phyloP scores from a whole-genome alignment of 2,329 filamentous ascomycete species.

The Cephalotrichum gorgonifer region DNA sequence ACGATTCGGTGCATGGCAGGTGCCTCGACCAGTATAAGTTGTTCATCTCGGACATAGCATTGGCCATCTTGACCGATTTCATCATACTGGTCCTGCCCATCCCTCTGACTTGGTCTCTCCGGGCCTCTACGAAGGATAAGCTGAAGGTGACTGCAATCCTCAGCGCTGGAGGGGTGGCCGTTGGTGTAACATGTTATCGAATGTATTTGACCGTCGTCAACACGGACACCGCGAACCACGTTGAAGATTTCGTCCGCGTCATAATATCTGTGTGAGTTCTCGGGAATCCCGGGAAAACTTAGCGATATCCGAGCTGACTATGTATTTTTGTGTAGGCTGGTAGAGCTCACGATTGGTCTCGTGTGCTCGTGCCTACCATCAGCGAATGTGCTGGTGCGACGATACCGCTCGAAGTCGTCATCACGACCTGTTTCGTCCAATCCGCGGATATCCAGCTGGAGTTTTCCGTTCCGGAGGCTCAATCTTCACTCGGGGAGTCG shows the following conservation, averaged over 20 bases:
- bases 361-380: not conserved
- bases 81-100: slow-evolving; percentile 22
- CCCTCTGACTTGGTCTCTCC: slow-evolving; percentile 18
- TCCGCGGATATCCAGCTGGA: too few species aligned
- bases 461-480: too few species aligned
- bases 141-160: slow-evolving; percentile 20
- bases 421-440: too few species aligned
- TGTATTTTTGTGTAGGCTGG: not conserved
- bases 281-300: not conserved
- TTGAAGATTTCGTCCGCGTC: not conserved
- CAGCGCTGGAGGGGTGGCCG: slow-evolving; percentile 18
- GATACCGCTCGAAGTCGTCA: too few species aligned
- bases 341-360: not conserved
- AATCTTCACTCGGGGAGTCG: too few species aligned
- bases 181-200: slow-evolving; percentile 17
- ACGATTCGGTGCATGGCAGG: slow-evolving; percentile 9
- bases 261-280: not conserved
- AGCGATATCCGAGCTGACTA: not conserved
- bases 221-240: not conserved
- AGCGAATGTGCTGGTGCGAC: not conserved
- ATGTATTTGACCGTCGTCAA: not conserved
- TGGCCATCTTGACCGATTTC: slow-evolving; percentile 21
- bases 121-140: slow-evolving; percentile 17
- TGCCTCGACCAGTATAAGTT: slow-evolving; percentile 21
- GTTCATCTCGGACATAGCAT: slow-evolving; percentile 20